Evolutionary conservation across 2,329 filamentous ascomycete species (phyloP), one percentile per base, ranked within the genome.

Genomic region (Ascochyta viciae-villosae): DNA sequence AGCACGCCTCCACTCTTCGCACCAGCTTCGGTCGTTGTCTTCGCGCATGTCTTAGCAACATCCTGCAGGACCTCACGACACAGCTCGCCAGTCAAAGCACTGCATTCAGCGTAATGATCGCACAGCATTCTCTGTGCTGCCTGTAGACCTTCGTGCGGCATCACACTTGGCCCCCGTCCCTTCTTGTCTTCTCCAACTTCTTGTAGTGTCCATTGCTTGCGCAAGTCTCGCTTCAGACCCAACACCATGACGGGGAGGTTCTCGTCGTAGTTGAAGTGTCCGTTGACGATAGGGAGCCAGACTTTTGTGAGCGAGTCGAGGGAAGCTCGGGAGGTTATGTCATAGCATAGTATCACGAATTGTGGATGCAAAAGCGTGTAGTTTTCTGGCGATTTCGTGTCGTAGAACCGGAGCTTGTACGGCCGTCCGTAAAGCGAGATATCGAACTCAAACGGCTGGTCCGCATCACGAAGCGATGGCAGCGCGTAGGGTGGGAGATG

Each of bases 101-200:
- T 86, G 61, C 85, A 88, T 66, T 88, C 85, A 3, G 84, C 85
- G 71, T 88, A 88, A 33, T 80, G 76, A 76, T 88, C 85, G 68
- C 82, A 85, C 23, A 84, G 77, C 74, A 87, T 82, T 62, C 85
- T 82, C 62, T 86, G 84, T 15, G 85, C 85, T 6, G 84, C 62
- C 13, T 72, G 68, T 6, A 82, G 42, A 2, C 74, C 81, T 61
- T 82, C 80, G 41, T 85, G 72, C 66, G 82, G 76, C 81, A 85
- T 74, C 60, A 84, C 80, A 79, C 63, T 68, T 61, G 63, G 64
- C 41, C 70, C 77, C 60, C 66, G 75, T 45, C 73, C 69, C 37
- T 61, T 61, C 46, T 70, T 75, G n/a, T 72, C 67, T 35, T 71
- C 73, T 58, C 62, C 74, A 33, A 74, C 66, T 53, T 73, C 75